Conservation (phyloP, 768 basidiomycete species). For the Dentipellis fragilis region DNA sequence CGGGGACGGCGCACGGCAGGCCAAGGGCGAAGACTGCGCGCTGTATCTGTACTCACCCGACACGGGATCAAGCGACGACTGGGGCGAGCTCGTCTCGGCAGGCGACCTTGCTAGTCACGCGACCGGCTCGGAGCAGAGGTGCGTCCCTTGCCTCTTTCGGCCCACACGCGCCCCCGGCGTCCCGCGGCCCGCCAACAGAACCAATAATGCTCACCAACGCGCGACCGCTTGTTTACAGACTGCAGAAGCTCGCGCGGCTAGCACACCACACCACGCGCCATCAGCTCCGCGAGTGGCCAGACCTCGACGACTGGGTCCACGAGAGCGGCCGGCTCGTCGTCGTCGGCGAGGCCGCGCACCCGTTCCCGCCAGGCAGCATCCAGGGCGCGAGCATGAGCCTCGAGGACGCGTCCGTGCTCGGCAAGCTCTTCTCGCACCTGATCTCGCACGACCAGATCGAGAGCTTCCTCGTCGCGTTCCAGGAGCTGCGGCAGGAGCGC, state of each 20-base stretch:
- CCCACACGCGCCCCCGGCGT: too few relatives aligned
- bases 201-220: neutral
- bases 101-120: conserved; percentile 7
- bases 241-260: conserved; percentile 13
- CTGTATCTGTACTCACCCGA: conserved; percentile 17
- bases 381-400: conserved; percentile 27
- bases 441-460: conserved; percentile 19
- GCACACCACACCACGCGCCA: conserved; percentile 12
- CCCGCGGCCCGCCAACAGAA: neutral
- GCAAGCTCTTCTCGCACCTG: conserved; percentile 29
- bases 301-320: conserved; percentile 25
- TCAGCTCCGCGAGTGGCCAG: conserved; percentile 12
- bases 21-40: conserved; percentile 12
- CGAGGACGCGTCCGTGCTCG: conserved; percentile 30
- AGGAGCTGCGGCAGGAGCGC: conserved; percentile 24
- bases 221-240: conserved; percentile 1
- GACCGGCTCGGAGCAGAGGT: conserved; percentile 10
- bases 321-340: conserved; percentile 20
- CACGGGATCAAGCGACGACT: conserved; percentile 6
- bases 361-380: conserved; percentile 24
- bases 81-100: conserved; percentile 9
- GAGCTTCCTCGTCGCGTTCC: conserved; percentile 24
- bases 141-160: neutral
- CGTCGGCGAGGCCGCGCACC: conserved; percentile 28
- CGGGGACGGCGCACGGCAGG: conserved; percentile 1